phyloP scores from a whole-genome alignment of 2,329 filamentous ascomycete genomes.

The Colletotrichum tanaceti region DNA sequence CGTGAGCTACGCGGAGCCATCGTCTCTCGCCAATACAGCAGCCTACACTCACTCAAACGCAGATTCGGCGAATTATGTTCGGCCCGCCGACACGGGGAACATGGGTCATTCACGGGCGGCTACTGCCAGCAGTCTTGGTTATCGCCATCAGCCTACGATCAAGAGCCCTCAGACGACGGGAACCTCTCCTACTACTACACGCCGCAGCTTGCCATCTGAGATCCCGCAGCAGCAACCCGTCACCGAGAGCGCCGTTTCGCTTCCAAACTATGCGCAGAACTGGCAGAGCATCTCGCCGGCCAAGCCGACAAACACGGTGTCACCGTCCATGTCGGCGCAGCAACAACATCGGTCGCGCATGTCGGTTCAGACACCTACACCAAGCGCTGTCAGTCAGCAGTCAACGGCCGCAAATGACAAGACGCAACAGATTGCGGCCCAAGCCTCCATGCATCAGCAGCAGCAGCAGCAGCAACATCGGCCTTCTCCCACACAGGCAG shows the following conservation, averaged over 20 bases:
- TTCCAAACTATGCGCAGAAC: conserved; percentile 18
- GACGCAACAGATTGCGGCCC: conserved; percentile 39
- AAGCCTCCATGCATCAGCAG: conserved; percentile 42
- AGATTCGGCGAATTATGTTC: conserved; percentile 13
- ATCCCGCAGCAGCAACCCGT: conserved; percentile 9
- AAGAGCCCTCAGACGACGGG: conserved; percentile 14
- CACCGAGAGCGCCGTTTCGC: conserved; percentile 6
- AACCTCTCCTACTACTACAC: conserved; percentile 1
- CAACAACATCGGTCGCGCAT: conserved; percentile 24
- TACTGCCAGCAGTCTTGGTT: background rate
- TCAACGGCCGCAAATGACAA: conserved; percentile 10
- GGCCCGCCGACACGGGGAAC: background rate
- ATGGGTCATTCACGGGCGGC: conserved; percentile 3
- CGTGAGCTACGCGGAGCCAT: conserved; percentile 14
- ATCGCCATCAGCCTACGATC: conserved; percentile 5
- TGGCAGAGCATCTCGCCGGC: conserved; percentile 30
- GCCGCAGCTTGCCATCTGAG: conserved; percentile 37
- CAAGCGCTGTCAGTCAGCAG: background rate
- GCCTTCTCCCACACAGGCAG: conserved; percentile 41
- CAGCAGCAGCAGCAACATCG: conserved; percentile 47
- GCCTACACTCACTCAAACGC: conserved; percentile 9
- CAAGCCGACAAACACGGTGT: conserved; percentile 13
- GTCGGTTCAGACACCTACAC: conserved; percentile 9
- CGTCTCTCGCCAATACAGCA: conserved; percentile 12
- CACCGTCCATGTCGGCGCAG: conserved; percentile 20